Percentiles rank a stretch among this genome's conserved stretches.
phyloP scores from a whole-genome alignment of 352 stramenopile species.

The Blastocystis sp. region DNA sequence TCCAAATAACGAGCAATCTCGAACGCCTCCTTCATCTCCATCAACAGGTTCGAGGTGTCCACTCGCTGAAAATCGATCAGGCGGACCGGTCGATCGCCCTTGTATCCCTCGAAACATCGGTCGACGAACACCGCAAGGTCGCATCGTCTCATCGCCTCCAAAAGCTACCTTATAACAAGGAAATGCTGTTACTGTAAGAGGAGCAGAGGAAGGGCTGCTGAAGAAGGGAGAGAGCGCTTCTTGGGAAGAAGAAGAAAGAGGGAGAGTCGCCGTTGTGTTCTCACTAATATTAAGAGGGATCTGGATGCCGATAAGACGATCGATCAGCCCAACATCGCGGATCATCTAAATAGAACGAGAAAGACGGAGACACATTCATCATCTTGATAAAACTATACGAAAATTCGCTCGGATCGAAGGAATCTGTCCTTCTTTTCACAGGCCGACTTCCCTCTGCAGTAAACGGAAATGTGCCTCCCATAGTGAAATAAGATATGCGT shows the following conservation, averaged over 20 bases:
- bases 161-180: neutral
- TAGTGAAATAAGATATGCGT: neutral
- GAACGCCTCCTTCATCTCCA: constrained; percentile 23
- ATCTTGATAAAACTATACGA: constrained; percentile 34
- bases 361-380: neutral
- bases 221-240: neutral
- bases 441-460: neutral
- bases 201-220: neutral
- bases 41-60: neutral
- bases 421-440: neutral
- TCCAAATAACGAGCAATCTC: constrained; percentile 38
- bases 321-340: constrained; percentile 12
- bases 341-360: neutral
- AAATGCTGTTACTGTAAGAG: neutral
- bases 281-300: constrained; percentile 35
- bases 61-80: constrained; percentile 1
- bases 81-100: neutral
- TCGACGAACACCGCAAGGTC: constrained; percentile 15
- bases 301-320: constrained; percentile 23
- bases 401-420: neutral
- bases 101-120: constrained; percentile 35
- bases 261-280: neutral
- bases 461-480: constrained; percentile 41
- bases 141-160: constrained; percentile 27
- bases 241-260: neutral